A percentile compares a stretch with the other conserved stretches of the same genome.
Evolutionary conservation across 345 rosid genomes (phyloP).

Genomic region (Populus davidiana): DNA sequence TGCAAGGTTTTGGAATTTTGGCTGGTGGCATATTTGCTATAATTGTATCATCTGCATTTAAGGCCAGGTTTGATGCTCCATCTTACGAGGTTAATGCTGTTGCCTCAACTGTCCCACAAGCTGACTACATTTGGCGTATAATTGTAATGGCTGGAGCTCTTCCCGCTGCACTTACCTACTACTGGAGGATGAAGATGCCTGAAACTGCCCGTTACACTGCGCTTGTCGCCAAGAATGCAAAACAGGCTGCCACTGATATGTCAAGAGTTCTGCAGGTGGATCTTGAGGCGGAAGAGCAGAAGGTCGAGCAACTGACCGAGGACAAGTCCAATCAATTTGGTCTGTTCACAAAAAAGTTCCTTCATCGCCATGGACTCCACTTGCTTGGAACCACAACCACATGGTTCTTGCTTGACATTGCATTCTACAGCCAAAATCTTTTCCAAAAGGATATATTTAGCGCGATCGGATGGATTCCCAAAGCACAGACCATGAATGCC

Average conservation of each 20-base stretch:
- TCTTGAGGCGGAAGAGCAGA: slow-evolving; percentile 51
- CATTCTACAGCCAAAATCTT: slow-evolving; percentile 77
- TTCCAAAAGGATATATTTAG: slow-evolving; percentile 87
- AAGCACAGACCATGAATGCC: slow-evolving; percentile 72
- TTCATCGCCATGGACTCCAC: slow-evolving; percentile 70
- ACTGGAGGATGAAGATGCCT: slow-evolving; percentile 84
- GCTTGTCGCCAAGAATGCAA: slow-evolving; percentile 69
- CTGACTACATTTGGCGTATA: slow-evolving; percentile 81
- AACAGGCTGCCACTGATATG: slow-evolving; percentile 77
- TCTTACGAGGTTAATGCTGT: slow-evolving; percentile 42
- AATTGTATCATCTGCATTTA: slow-evolving; percentile 47
- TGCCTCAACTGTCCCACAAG: slow-evolving; percentile 59
- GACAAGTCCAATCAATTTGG: slow-evolving; percentile 38
- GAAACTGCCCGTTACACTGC: slow-evolving; percentile 91
- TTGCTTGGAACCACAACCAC: slow-evolving; percentile 78
- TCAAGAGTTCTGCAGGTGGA: slow-evolving; percentile 75
- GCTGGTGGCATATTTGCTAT: slow-evolving; percentile 72
- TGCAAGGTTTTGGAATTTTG: slow-evolving; percentile 88
- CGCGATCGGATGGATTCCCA: slow-evolving; percentile 81
- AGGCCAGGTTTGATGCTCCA: slow-evolving; percentile 48
- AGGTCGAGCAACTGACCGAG: slow-evolving; percentile 22
- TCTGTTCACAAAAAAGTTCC: slow-evolving; percentile 57
- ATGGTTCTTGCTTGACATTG: slow-evolving; percentile 86
- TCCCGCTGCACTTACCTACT: slow-evolving; percentile 76
- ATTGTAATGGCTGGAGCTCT: slow-evolving; percentile 78